Base-by-base conservation (phyloP, 306 rosid species). In the Trifolium subterraneum region DNA sequence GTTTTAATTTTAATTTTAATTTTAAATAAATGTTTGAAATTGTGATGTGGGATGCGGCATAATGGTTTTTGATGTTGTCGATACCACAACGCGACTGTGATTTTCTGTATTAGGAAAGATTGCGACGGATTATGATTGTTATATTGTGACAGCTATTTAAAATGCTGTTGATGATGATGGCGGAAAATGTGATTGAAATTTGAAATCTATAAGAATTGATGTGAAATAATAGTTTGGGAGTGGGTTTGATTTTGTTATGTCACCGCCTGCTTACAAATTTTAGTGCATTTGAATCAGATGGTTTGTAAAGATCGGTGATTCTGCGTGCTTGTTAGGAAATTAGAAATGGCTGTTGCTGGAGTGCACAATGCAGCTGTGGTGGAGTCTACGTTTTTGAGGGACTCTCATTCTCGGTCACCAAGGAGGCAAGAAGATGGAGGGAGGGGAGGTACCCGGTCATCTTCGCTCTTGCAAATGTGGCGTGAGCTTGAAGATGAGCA, bases 401-500 rank as follows among this genome's bases (percentile, higher is more conserved):
- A 89, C 11, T 86, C 98, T 71, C 93, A 74, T 64, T 81, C 94
- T 71, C 85, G 78, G 62, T 78, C 87, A 23, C 74, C 96, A 27
- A 84, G 86, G 72, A 82, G 68, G 79, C 74, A 75, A 31, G 86
- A 80, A 2, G 85, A 92, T 70, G 96, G 83, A 77, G 91, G 86
- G 64, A 90, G 88, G 62, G 87, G 81, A 68, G 76, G 81, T 73
- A 70, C 86, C 73, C 89, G 85, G 52, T 80, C 97, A 11, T 85
- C 97, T 78, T 82, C 93, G 0, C 78, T 94, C 72, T 80, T 88
- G 65, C 92, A 79, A 55, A 83, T 85, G 89, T 86, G 99, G 99
- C 83, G 96, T 75, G 93, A 85, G 86, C 81, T 88, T 65, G 99
- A 94, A 82, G 99, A 90, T 74, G 97, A 87, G 76, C 90, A 88